A percentile compares a stretch with the other conserved stretches of the same genome.
Conservation (phyloP, 164 flowering plant genomes). For the Protea cynaroides region DNA sequence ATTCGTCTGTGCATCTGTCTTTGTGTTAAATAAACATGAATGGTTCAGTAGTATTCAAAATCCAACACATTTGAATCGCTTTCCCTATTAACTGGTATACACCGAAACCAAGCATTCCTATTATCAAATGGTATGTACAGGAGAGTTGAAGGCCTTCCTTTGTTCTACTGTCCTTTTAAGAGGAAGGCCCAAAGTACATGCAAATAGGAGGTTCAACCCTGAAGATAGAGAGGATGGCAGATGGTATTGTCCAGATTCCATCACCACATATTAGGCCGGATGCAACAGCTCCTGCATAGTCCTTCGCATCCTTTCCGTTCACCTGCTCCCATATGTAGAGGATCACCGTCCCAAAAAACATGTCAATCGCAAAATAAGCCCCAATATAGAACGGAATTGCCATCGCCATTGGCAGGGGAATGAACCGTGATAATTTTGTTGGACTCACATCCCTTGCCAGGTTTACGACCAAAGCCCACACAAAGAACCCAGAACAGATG, state of each 20-base stretch:
- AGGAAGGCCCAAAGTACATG: constrained; percentile 85
- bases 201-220: constrained; percentile 91
- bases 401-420: constrained; percentile 99
- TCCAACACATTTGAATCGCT: too few species aligned
- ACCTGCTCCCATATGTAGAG: constrained; percentile 82
- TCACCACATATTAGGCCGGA: constrained; percentile 95
- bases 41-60: too few species aligned
- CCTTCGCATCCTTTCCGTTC: constrained; percentile 65
- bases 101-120: too few species aligned
- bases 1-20: too few species aligned
- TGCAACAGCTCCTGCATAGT: constrained; percentile 87
- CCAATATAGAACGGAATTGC: constrained; percentile 92
- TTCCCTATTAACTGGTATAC: too few species aligned
- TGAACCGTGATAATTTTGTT: constrained; percentile 42
- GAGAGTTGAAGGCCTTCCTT: too few species aligned
- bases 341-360: constrained; percentile 90
- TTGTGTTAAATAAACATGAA: too few species aligned
- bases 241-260: constrained; percentile 95
- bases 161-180: too few species aligned
- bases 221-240: constrained; percentile 85
- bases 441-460: constrained; percentile 71
- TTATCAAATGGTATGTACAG: too few species aligned
- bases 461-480: constrained; percentile 68
- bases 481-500: constrained; percentile 70
- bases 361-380: constrained; percentile 93